Evolutionary conservation across 352 stramenopile genomes (phyloP).

Genomic region (Blastocystis sp.): DNA sequence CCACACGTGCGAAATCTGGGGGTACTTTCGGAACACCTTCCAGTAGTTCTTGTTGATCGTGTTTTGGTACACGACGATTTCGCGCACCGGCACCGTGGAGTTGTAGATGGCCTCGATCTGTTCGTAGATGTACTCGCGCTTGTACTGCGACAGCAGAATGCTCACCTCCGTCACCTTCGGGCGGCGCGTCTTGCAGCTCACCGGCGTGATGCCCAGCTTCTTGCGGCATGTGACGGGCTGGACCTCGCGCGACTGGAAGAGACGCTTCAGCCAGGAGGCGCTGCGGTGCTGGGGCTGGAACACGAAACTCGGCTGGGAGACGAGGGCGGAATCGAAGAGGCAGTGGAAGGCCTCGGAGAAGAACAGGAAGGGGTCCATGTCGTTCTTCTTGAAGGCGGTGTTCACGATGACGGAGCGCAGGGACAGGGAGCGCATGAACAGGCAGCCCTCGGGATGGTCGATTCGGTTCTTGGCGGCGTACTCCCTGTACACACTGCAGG

Average conservation of each 20-base stretch:
- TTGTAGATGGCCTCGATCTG: constrained; percentile 22
- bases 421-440: constrained; percentile 20
- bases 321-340: not conserved
- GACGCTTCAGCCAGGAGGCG: not conserved
- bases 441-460: not conserved
- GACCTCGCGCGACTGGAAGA: not conserved
- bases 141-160: constrained; percentile 41
- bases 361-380: constrained; percentile 25
- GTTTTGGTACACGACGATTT: constrained; percentile 51
- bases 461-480: not conserved
- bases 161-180: not conserved
- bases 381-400: constrained; percentile 23
- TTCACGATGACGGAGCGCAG: constrained; percentile 43
- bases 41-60: constrained; percentile 19
- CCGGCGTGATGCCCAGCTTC: not conserved
- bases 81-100: not conserved
- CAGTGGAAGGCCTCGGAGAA: constrained; percentile 22
- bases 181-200: not conserved
- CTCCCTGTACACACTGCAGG: not conserved
- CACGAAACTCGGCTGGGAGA: not conserved
- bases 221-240: not conserved
- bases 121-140: constrained; percentile 22
- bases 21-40: not conserved
- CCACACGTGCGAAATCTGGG: constrained; percentile 24
- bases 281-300: not conserved